Conservation (phyloP, 208 protist species). For the Leishmania tarentolae region DNA sequence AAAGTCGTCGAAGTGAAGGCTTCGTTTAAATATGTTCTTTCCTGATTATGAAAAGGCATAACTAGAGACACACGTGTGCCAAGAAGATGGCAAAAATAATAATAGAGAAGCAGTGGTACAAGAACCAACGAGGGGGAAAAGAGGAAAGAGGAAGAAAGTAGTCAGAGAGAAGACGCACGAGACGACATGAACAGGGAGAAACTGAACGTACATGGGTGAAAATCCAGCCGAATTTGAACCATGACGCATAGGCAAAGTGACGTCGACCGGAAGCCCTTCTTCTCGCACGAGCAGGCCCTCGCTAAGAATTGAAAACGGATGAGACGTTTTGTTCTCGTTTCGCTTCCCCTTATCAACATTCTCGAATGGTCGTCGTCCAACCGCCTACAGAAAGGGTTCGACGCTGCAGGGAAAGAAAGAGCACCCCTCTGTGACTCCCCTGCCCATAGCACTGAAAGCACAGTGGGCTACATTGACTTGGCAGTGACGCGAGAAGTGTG, state of each 20-base stretch:
- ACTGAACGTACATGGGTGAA: background rate
- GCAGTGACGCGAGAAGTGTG: background rate
- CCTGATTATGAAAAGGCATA: background rate
- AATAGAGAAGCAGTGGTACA: background rate
- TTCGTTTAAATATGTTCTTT: background rate
- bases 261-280: background rate
- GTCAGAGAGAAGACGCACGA: background rate
- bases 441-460: background rate
- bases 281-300: background rate
- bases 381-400: background rate
- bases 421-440: background rate
- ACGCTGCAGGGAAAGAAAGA: background rate
- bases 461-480: background rate
- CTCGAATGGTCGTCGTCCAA: background rate
- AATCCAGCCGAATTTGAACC: background rate
- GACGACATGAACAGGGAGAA: background rate
- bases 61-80: background rate
- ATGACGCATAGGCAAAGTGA: background rate
- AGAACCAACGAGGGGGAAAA: background rate
- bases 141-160: background rate
- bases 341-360: background rate
- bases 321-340: background rate
- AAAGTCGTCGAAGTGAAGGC: background rate
- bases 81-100: background rate
- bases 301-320: background rate